phyloP scores from a whole-genome alignment of 2,329 filamentous ascomycete species.

The Cladosporium sp. region DNA sequence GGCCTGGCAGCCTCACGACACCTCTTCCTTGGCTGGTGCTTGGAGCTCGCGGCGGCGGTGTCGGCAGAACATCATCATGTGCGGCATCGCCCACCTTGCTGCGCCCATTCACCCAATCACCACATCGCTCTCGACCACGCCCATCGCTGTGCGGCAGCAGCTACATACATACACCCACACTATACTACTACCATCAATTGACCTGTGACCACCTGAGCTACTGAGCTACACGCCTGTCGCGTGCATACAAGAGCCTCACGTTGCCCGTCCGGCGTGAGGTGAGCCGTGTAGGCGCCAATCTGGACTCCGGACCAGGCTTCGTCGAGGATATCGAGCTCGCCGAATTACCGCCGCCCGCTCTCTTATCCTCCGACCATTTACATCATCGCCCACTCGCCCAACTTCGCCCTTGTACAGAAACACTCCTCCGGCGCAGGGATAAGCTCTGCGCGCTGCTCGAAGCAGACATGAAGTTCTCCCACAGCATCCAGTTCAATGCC shows the following conservation, averaged over 20 bases:
- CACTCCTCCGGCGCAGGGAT: conserved; percentile 40
- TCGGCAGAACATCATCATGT: not conserved
- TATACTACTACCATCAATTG: not conserved
- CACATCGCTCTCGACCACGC: conserved; percentile 12
- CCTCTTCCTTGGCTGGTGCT: conserved; percentile 1
- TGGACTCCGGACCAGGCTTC: conserved; percentile 15
- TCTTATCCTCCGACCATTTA: conserved; percentile 10
- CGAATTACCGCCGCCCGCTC: conserved; percentile 31
- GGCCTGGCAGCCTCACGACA: not conserved
- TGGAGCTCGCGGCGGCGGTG: not conserved
- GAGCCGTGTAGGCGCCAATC: conserved; percentile 11
- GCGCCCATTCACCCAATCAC: conserved; percentile 4
- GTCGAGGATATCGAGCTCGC: conserved; percentile 31
- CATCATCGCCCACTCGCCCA: not conserved
- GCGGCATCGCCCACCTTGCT: conserved; percentile 1
- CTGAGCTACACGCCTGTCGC: not conserved
- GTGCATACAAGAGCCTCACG: conserved; percentile 18
- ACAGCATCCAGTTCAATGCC: conserved; percentile 98
- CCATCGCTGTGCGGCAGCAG: not conserved
- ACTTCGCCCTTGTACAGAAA: conserved; percentile 23
- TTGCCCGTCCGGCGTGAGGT: conserved; percentile 14
- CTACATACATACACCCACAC: not conserved
- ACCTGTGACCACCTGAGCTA: conserved; percentile 13
- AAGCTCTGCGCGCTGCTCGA: conserved; percentile 72
- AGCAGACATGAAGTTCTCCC: conserved; percentile 98